Evolutionary conservation across 345 rosid genomes (phyloP), one percentile per base, ranked within the genome.

Genomic region (Linum usitatissimum): DNA sequence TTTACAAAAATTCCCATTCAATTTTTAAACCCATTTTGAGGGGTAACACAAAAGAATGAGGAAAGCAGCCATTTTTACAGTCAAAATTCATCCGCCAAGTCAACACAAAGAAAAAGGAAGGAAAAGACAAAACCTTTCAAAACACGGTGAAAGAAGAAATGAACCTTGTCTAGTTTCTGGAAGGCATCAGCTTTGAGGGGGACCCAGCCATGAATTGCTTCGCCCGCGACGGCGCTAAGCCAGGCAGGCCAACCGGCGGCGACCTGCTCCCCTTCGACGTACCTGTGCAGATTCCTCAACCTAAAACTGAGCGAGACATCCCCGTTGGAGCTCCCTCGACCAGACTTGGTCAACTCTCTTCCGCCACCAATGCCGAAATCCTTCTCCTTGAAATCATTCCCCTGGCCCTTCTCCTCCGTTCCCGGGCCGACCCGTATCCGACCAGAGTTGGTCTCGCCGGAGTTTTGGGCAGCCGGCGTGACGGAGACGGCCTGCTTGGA

Each of bases 191-290:
- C 23, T 19, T 55, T 18, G 0, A 55, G 30, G 5, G 59, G 59
- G 59, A 55, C 59, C 59, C 59, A 55, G 12, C 59, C 59, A 9
- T 55, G 21, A 28, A 55, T 55, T 10, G 59, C 59, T 19, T 55
- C 59, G 28, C 59, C 59, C 30, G 59, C 59, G 30, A 19, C 59
- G 30, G 59, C 21, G 59, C 30, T 18, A 12, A 55, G 59, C 59
- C 59, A 55, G 14, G 59, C 21, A 1, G 59, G 59, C 59, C 59
- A 55, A 28, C 59, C 59, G 59, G 59, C 59, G 59, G 59, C 59
- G 59, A 55, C 28, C 59, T 55, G 59, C 59, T 55, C 59, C 0
- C 23, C 59, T 55, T 19, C 59, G 12, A 55, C 30, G 28, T 6
- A 19, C 59, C 30, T 53, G 30, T 55, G 23, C 13, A n/a, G 59